phyloP scores from a whole-genome alignment of 148 eudicot genomes.

The Drosera capensis region DNA sequence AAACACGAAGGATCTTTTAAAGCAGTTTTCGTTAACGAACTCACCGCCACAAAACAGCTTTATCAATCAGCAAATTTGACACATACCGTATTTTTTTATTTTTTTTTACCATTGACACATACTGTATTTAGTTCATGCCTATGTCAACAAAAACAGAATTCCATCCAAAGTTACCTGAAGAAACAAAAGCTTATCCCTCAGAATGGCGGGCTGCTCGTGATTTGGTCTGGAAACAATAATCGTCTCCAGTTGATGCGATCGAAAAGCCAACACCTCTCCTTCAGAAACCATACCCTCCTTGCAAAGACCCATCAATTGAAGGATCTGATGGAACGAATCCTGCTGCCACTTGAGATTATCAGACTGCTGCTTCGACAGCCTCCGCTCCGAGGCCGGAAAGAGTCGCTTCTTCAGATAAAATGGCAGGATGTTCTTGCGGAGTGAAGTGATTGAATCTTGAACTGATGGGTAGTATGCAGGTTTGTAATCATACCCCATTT shows the following conservation, averaged over 20 bases:
- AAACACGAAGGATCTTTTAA: too few relatives aligned
- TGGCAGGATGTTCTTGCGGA: constrained; percentile 74
- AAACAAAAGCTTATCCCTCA: constrained; percentile 72
- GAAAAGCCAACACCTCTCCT: constrained; percentile 43
- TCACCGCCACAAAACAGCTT: too few relatives aligned
- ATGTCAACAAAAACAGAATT: not conserved
- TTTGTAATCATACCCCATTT: constrained; percentile 53
- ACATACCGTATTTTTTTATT: too few relatives aligned
- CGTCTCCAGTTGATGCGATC: constrained; percentile 48
- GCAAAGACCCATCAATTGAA: constrained; percentile 67
- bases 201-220: constrained; percentile 39
- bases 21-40: too few relatives aligned
- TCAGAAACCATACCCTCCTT: constrained; percentile 63
- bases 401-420: constrained; percentile 57
- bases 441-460: constrained; percentile 70
- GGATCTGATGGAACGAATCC: constrained; percentile 68
- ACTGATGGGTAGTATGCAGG: constrained; percentile 68
- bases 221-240: constrained; percentile 36
- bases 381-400: constrained; percentile 52
- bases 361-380: constrained; percentile 53
- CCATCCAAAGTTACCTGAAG: constrained; percentile 38
- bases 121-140: too few relatives aligned
- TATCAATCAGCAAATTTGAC: too few relatives aligned
- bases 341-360: constrained; percentile 96
- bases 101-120: too few relatives aligned